These are phyloP conservation scores for Alloascoidea africana DNA, from an alignment of 805 yeast genomes.

Conservation along the genomic window DNA sequence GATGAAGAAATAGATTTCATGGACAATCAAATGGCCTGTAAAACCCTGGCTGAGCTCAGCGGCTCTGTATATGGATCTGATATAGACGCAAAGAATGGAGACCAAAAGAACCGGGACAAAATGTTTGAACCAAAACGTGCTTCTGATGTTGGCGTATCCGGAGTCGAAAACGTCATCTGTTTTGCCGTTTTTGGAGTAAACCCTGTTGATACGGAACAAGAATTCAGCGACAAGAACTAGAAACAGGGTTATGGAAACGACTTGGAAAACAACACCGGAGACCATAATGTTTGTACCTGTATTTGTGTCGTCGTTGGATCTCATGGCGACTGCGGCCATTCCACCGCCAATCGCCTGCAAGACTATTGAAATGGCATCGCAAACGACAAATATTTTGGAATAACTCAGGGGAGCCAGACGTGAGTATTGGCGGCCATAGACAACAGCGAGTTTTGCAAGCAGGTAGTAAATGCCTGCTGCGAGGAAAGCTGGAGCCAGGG, in stretches of 20 bases:
- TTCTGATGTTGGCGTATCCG: too few relatives aligned
- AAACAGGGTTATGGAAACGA: slow-evolving; percentile 50
- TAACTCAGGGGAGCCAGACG: slow-evolving; percentile 38
- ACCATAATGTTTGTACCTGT: slow-evolving; percentile 63
- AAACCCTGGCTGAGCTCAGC: slow-evolving; percentile 53
- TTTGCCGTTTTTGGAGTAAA: too few relatives aligned
- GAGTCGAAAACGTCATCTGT: too few relatives aligned
- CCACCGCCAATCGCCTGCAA: slow-evolving; percentile 75
- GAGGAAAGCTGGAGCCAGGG: slow-evolving; percentile 69
- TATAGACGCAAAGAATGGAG: slow-evolving; percentile 35
- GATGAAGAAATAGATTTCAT: slow-evolving; percentile 42
- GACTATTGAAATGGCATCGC: slow-evolving; percentile 48
- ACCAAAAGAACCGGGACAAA: too few relatives aligned
- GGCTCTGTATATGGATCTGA: slow-evolving; percentile 56
- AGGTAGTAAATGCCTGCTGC: slow-evolving; percentile 75
- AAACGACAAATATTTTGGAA: slow-evolving; percentile 45
- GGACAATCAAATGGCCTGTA: slow-evolving; percentile 42
- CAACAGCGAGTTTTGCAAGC: slow-evolving; percentile 48
- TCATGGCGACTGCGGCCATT: slow-evolving; percentile 34
- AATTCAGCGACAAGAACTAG: slow-evolving; percentile 33
- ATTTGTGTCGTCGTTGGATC: slow-evolving; percentile 15
- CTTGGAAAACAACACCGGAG: slow-evolving; percentile 70
- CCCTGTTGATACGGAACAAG: slow-evolving; percentile 22
- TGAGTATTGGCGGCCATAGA: slow-evolving; percentile 43
- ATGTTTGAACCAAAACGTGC: too few relatives aligned